Evolutionary conservation across 2,329 filamentous ascomycete species (phyloP), one percentile per base, ranked within the genome.

Genomic region (Graphilbum sp.): DNA sequence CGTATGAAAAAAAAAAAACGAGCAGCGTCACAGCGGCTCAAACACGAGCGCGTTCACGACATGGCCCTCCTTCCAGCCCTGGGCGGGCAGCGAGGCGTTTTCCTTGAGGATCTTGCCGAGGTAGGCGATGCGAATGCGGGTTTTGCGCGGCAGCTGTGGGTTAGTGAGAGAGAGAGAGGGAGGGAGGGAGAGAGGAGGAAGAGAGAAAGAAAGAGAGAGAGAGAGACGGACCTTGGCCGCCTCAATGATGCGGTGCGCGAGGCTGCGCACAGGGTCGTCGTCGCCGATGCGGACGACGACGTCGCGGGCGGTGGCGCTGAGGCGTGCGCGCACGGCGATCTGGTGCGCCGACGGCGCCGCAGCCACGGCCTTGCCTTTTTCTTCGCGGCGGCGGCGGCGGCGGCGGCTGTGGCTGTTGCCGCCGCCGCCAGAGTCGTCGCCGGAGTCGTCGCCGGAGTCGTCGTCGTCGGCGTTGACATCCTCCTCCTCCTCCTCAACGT

Each of bases 41-140:
- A 72, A 76, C 38, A 90, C 72, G 41, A 90, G 63, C 18, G 79
- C 85, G 53, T 87, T 90, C 39, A 93, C 60, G 25, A 90, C 64
- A 51, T 90, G 70, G 27, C 75, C 80, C 43, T 70, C 66, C 48
- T 75, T 71, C 81, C 83, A 94, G 35, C 79, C 80, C 48, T 90
- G 79, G 3, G 69, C 67, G 33, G 63, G 56, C 16, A 94, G 61
- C 1, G 77, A 67, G 17, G 70, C 54, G 38, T 67, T 66, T 45
- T 88, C 82, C 46, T 76, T 75, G 34, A 94, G 67, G 36, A 87
- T 72, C 52, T 76, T 84, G 47, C 87, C 87, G 56, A 90, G 68
- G 54, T 93, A 92, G 17, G 75, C 77, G 42, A 94, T 69, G 38
- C 74, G 73, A 36, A 94, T 63, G 35, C 65, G 69, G 43, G 72